phyloP scores from a whole-genome alignment of 345 rosid species.

The Heritiera fomes region DNA sequence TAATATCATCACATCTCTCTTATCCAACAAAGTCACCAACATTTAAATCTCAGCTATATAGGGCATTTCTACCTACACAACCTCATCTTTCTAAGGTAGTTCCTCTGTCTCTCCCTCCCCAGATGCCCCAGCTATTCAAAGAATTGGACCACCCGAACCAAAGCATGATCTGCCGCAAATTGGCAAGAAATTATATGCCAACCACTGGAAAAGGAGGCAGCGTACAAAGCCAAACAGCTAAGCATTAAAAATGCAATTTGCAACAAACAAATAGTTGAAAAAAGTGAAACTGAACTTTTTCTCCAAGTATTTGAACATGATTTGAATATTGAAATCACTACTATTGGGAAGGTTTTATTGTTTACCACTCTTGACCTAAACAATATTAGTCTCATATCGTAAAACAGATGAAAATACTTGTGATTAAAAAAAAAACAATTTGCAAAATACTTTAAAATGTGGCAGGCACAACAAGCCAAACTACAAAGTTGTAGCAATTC shows the following conservation, averaged over 20 bases:
- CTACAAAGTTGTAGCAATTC: background rate
- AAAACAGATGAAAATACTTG: too few species aligned
- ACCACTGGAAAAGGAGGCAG: background rate
- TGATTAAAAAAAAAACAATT: background rate
- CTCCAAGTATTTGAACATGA: too few species aligned
- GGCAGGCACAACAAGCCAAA: background rate
- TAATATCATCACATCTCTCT: slow-evolving; percentile 39
- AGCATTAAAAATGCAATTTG: background rate
- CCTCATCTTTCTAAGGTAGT: slow-evolving; percentile 1
- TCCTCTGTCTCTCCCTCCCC: background rate
- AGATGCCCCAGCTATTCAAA: slow-evolving; percentile 14
- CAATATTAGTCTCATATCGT: too few species aligned
- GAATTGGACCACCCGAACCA: slow-evolving; percentile 13
- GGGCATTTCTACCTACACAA: slow-evolving; percentile 19
- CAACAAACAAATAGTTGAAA: too few species aligned
- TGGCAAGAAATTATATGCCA: background rate
- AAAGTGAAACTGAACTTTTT: too few species aligned
- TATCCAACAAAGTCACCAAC: slow-evolving; percentile 27
- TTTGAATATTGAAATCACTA: too few species aligned
- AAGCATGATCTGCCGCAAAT: slow-evolving; percentile 13
- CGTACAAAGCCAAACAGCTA: background rate
- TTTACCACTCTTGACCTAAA: too few species aligned
- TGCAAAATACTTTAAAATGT: background rate
- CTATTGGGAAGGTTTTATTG: too few species aligned
- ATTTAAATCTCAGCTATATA: slow-evolving; percentile 21